Base-by-base conservation (phyloP, 768 basidiomycete species). In the Pleurotus djamor region DNA sequence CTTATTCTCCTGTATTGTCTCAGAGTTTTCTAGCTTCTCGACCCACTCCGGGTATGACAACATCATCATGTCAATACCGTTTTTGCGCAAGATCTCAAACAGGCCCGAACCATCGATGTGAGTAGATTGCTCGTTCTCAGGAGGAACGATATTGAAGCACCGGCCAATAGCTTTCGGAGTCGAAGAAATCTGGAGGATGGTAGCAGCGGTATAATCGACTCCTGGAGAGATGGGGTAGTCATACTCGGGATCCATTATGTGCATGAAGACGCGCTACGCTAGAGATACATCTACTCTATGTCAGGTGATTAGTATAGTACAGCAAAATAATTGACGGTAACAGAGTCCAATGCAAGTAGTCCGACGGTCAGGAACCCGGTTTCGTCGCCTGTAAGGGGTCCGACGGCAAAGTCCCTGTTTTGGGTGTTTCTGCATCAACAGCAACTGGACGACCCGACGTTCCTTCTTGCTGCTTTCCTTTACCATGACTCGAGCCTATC, bases 361-460 rank as follows among this genome's bases (percentile, higher is more conserved):
- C 21, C 21, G 21, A 28, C 21, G 21, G 21, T 28, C 21, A 28
- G 3, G 21, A 1, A 3, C 21, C 21, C 3, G 21, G 21, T 28
- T 28, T 28, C 3, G 21, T 28, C 21, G 21, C 21, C 21, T 28
- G 21, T 28, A 28, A 28, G 21, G 21, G 21, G 21, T 28, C 21
- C 21, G 21, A 28, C 21, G 21, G 21, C 21, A 3, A 28, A 1
- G 21, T 28, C 21, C 3, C 21, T 28, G 21, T 28, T 1, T 28
- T 28, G 21, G 21, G 21, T 28, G 21, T 28, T 17, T 65, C 21
- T 1, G 59, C 68, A 17, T 65, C 66, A 36, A 66, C 63, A 3
- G 61, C 61, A 59, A 68, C 62, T 14, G 68, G 57, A 35, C 66
- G 69, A 3, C 69, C 65, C 10, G 69, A 43, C 70, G 69, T 71